Percentiles rank a stretch among this genome's conserved stretches.
These are phyloP conservation scores for Helenozyma rhizophorensis DNA, from an alignment of 805 yeast genomes.

Conservation along the genomic window DNA sequence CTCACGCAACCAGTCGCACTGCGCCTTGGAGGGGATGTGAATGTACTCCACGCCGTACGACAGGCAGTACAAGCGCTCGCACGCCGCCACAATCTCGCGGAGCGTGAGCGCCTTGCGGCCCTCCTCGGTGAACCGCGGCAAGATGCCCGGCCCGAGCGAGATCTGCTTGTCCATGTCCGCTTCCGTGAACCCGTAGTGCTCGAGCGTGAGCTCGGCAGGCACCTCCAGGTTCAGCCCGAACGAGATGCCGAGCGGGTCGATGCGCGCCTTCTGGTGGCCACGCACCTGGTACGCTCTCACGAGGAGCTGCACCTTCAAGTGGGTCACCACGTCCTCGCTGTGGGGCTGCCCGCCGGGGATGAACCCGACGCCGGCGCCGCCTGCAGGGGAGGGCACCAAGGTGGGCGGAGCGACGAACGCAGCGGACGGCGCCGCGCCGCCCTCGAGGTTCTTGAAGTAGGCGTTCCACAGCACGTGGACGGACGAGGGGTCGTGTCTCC, in stretches of 20 bases:
- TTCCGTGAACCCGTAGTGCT: conserved; percentile 87
- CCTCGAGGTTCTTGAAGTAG: conserved; percentile 86
- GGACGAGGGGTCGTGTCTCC: conserved; percentile 84
- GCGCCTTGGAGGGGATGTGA: conserved; percentile 91
- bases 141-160: conserved; percentile 94
- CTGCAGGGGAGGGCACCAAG: conserved; percentile 73
- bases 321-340: conserved; percentile 69
- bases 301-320: conserved; percentile 90
- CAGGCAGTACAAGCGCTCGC: conserved; percentile 84
- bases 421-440: conserved; percentile 58
- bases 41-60: conserved; percentile 92
- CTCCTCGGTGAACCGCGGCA: conserved; percentile 79
- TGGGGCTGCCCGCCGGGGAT: conserved; percentile 50
- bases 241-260: conserved; percentile 92
- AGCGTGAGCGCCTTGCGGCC: conserved; percentile 66
- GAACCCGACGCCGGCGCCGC: conserved; percentile 57
- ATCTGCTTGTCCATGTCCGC: conserved; percentile 79
- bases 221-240: conserved; percentile 64
- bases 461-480: conserved; percentile 98
- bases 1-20: conserved; percentile 98
- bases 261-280: conserved; percentile 93
- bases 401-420: conserved; percentile 94
- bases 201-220: conserved; percentile 88
- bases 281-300: conserved; percentile 99
- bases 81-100: conserved; percentile 68